A percentile compares a stretch with the other conserved stretches of the same genome.
Conservation (phyloP, 2,329 filamentous ascomycete species). For the Trichophyton benhamiae region DNA sequence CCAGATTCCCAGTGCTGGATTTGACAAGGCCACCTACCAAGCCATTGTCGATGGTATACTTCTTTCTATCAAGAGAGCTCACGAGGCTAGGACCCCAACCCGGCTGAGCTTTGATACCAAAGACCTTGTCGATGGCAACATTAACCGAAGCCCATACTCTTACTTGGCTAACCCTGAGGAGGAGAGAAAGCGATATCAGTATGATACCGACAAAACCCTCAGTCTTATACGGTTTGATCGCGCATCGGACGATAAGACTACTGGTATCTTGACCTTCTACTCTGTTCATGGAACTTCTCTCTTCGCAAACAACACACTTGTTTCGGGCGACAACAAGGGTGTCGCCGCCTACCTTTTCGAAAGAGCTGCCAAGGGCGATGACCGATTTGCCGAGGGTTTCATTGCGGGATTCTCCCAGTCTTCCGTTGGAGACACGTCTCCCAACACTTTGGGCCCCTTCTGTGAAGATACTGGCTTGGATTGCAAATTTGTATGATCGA, state of each 20-base stretch:
- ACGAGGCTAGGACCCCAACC: slow-evolving; percentile 58
- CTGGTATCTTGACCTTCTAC: slow-evolving; percentile 81
- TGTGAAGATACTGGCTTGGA: slow-evolving; percentile 64
- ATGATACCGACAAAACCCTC: slow-evolving; percentile 61
- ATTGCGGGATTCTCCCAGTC: slow-evolving; percentile 88
- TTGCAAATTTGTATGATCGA: slow-evolving; percentile 25
- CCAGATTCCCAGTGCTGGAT: slow-evolving; percentile 78
- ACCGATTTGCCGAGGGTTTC: slow-evolving; percentile 52
- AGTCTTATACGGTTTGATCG: slow-evolving; percentile 69
- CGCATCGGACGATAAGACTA: slow-evolving; percentile 59
- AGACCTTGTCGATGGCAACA: slow-evolving; percentile 62
- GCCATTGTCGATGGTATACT: slow-evolving; percentile 81
- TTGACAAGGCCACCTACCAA: slow-evolving; percentile 72
- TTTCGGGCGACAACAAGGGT: slow-evolving; percentile 93
- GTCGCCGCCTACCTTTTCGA: slow-evolving; percentile 81
- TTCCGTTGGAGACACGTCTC: slow-evolving; percentile 81
- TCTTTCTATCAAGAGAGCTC: slow-evolving; percentile 68
- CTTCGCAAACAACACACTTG: slow-evolving; percentile 79
- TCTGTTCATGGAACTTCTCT: slow-evolving; percentile 85
- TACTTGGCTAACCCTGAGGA: slow-evolving; percentile 73
- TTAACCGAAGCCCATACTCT: slow-evolving; percentile 78
- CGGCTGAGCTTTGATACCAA: slow-evolving; percentile 58
- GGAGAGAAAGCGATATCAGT: slow-evolving; percentile 57
- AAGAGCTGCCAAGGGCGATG: slow-evolving; percentile 46
- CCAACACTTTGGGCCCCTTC: slow-evolving; percentile 76